Evolutionary conservation across 1,284 basidiomycete genomes (phyloP), one percentile per base, ranked within the genome.

Genomic region (Takashimella koratensis): DNA sequence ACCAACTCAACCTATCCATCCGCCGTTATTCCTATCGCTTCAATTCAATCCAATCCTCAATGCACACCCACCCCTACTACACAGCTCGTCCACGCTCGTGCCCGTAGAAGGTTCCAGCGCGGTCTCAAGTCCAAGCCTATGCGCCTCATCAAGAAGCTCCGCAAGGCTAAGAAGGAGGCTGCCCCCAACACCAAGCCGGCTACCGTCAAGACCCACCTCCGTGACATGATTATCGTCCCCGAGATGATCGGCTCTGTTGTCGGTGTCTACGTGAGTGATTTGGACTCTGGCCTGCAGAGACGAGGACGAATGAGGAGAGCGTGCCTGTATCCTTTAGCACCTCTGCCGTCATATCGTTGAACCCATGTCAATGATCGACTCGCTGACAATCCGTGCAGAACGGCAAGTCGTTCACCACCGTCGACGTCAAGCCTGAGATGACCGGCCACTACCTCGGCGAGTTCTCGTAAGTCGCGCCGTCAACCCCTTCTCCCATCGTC

Each of bases 371-470:
- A 8, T 36, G 30, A 36, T 36, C 30, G 8, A 8, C 30, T 36
- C 30, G 30, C 49, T 48, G 45, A 46, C 45, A 6, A 12, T 45
- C 20, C n/a, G 2, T 25, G 2, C 55, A 75, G 73, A 76, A 76
- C 74, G 75, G 75, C 56, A 76, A 90, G 87, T 86, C 89, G 62
- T 95, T 94, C 84, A 93, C 91, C 83, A 86, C 89, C 48, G 91
- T 98, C 62, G 93, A 98, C 81, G 94, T 98, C 83, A 98, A 96
- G 84, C 94, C 96, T 67, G 96, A 98, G 80, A 98, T 98, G 96
- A 90, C 89, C 63, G 96, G 95, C 64, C 93, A 95, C 85, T 98
- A 98, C 83, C 92, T 98, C 71, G 94, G 83, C 66, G 95, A 99
- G 82, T 83, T 82, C 77, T 81, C 81, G 68, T 77, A 67, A 66